Conservation (phyloP, 306 rosid species). For the Lathyrus aphaca region DNA sequence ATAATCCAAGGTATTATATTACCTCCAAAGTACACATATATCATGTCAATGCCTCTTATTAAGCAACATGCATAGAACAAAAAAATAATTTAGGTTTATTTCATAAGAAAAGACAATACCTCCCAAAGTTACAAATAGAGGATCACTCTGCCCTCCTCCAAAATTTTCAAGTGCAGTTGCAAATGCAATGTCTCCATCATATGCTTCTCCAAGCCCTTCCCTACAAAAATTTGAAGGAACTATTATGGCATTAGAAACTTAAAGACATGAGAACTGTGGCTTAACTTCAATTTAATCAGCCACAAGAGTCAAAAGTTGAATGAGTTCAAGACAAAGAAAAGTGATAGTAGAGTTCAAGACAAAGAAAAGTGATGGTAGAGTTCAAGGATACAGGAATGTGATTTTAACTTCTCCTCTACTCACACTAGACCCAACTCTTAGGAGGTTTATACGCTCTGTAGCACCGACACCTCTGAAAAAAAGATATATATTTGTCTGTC, state of each 20-base stretch:
- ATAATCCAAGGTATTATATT: constrained; percentile 1
- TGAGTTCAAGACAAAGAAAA: too few species aligned
- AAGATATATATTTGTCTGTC: too few species aligned
- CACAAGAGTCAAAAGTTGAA: neutral
- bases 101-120: constrained; percentile 53
- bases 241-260: constrained; percentile 32
- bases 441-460: too few species aligned
- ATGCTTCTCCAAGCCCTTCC: constrained; percentile 92
- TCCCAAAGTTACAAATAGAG: constrained; percentile 91
- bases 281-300: constrained; percentile 4
- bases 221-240: constrained; percentile 44
- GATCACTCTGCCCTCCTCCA: constrained; percentile 95
- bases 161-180: constrained; percentile 85
- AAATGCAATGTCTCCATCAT: constrained; percentile 86
- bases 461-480: too few species aligned
- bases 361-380: too few species aligned
- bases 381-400: too few species aligned
- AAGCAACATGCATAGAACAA: constrained; percentile 22
- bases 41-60: neutral
- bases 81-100: constrained; percentile 18
- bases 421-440: too few species aligned
- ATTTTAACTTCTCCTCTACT: too few species aligned
- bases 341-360: too few species aligned
- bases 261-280: neutral
- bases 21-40: neutral